Evolutionary conservation across 139 green algal genomes (phyloP), one percentile per base, ranked within the genome.

Genomic region (Coelastrella sp.): DNA sequence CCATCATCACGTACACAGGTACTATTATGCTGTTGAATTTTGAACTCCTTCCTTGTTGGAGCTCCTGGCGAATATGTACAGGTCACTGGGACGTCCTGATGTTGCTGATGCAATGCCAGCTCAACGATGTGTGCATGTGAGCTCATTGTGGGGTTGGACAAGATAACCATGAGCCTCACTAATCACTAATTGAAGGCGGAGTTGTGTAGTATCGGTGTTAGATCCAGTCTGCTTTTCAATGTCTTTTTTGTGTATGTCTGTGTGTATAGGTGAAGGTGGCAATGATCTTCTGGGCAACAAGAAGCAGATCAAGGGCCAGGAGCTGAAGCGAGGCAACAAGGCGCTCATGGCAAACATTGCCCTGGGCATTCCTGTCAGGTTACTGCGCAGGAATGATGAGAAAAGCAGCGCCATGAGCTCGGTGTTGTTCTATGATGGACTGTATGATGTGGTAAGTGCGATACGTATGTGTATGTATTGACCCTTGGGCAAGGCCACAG

Each of bases 261-360:
- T 57, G 45, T 13, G 11, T 57, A 23, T 13, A 92, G 90, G 90
- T 30, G 79, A 91, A 63, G 91, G 91, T 35, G 90, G 88, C 34
- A 92, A 91, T 38, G 86, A 94, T 64, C 82, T 94, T 66, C 85
- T 94, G 72, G 83, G 88, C 41, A 85, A 89, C 35, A 88, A 80
- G 50, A 62, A 85, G 74, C 91, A 95, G 78, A 43, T 83, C 13
- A 41, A 62, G 4, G 85, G 91, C 45, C 91, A 95, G 84, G n/a
- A 79, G 45, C 76, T 92, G 45, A 59, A 79, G 64, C 40, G 74
- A 0, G 86, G 88, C 53, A 95, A 95, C 72, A 21, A 69, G 40
- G 91, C 91, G 8, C 48, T 95, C 76, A 76, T 90, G 43, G 89
- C 73, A 25, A 95, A 92, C 86, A 91, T 91, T 2, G 86, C 92